These are phyloP conservation scores for Xylaria sp. DNA, from an alignment of 2,329 filamentous ascomycete species.

Conservation along the genomic window DNA sequence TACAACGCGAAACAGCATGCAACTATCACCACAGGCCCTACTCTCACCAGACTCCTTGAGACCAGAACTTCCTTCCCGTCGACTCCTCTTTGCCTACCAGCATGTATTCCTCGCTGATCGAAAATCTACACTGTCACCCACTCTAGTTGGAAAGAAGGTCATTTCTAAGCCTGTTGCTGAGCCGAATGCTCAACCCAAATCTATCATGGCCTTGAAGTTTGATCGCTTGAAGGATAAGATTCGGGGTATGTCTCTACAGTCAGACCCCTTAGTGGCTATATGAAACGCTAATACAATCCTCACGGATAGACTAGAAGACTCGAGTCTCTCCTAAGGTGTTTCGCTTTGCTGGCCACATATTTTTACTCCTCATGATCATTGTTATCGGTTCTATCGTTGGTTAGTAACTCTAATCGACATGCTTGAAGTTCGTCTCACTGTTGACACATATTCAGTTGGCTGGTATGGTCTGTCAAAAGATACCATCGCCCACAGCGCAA, in stretches of 20 bases:
- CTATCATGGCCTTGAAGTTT: slow-evolving; percentile 27
- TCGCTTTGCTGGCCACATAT: slow-evolving; percentile 37
- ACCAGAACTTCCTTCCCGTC: slow-evolving; percentile 22
- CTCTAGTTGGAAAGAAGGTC: slow-evolving; percentile 9
- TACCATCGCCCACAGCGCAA: slow-evolving; percentile 25
- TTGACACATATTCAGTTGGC: slow-evolving; percentile 32
- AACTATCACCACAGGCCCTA: slow-evolving; percentile 30
- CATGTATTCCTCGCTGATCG: slow-evolving; percentile 25
- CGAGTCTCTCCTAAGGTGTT: slow-evolving; percentile 28
- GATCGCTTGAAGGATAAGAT: slow-evolving; percentile 30
- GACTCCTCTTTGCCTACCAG: slow-evolving; percentile 38
- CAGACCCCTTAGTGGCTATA: background rate
- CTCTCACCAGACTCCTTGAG: slow-evolving; percentile 35
- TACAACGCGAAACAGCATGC: slow-evolving; percentile 15
- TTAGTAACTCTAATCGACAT: slow-evolving; percentile 25
- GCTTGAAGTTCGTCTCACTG: background rate
- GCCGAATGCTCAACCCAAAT: slow-evolving; percentile 9
- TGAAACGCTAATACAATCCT: slow-evolving; percentile 7
- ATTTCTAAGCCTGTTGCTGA: background rate
- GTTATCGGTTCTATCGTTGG: slow-evolving; percentile 29
- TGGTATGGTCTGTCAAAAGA: slow-evolving; percentile 40
- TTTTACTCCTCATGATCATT: slow-evolving; percentile 34
- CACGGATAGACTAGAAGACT: slow-evolving; percentile 34
- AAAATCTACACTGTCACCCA: background rate
- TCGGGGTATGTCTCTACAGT: slow-evolving; percentile 25